phyloP scores from a whole-genome alignment of 2,329 filamentous ascomycete genomes.

The Parastagonospora avenae region DNA sequence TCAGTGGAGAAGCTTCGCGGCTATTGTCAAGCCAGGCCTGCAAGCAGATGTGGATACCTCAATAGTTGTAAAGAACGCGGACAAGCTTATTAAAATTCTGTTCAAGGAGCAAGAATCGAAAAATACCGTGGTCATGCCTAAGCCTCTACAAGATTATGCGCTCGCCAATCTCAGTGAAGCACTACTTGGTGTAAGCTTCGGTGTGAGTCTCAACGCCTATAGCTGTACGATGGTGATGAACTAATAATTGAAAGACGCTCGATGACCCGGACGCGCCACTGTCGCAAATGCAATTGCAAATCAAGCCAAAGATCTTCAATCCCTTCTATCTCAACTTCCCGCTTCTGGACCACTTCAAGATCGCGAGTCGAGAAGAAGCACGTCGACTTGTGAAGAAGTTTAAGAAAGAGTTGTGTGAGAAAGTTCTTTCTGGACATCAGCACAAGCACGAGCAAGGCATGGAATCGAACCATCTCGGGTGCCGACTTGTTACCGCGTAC shows the following conservation, averaged over 20 bases:
- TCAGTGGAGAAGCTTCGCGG: conserved; percentile 16
- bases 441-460: conserved; percentile 8
- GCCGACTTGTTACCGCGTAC: conserved; percentile 13
- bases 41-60: conserved; percentile 17
- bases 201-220: not conserved
- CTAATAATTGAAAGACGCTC: not conserved
- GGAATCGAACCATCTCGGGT: conserved; percentile 8
- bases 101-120: conserved; percentile 22
- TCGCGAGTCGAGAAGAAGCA: conserved; percentile 12
- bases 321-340: conserved; percentile 11
- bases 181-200: conserved; percentile 16
- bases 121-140: conserved; percentile 24
- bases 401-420: conserved; percentile 10
- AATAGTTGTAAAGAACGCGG: conserved; percentile 28
- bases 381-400: conserved; percentile 11
- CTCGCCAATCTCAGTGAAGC: conserved; percentile 35
- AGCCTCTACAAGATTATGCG: conserved; percentile 38
- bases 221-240: not conserved
- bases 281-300: conserved; percentile 4
- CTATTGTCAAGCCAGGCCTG: conserved; percentile 20
- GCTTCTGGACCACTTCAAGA: conserved; percentile 9
- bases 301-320: conserved; percentile 12
- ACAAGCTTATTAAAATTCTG: conserved; percentile 26
- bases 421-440: conserved; percentile 9
- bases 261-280: conserved; percentile 5